A percentile compares a stretch with the other conserved stretches of the same genome.
phyloP scores from a whole-genome alignment of 306 rosid species.

The Purshia tridentata region DNA sequence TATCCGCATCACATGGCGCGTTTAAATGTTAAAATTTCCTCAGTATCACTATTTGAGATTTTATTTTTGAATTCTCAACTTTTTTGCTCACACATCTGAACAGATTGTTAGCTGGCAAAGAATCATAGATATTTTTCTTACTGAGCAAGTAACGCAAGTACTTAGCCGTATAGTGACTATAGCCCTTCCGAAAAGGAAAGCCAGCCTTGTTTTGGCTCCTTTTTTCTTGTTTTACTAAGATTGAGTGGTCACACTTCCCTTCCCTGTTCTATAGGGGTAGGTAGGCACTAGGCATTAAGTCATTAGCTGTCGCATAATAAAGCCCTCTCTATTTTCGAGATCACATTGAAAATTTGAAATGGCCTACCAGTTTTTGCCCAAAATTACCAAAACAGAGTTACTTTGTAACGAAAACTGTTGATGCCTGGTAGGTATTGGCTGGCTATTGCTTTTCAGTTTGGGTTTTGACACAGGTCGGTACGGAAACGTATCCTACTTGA shows the following conservation, averaged over 20 bases:
- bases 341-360: not conserved
- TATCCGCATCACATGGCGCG: too few species aligned
- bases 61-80: too few species aligned
- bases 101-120: not conserved
- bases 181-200: not conserved
- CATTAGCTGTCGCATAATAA: not conserved
- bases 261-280: not conserved
- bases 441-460: too few species aligned
- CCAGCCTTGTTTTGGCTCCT: too few species aligned
- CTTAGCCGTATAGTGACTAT: not conserved
- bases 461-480: not conserved
- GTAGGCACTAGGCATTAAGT: not conserved
- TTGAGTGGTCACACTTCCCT: not conserved
- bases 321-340: not conserved
- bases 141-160: not conserved
- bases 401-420: not conserved
- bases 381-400: not conserved
- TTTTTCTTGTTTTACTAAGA: not conserved
- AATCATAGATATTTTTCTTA: conserved; percentile 11
- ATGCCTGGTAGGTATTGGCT: not conserved
- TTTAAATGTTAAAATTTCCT: too few species aligned
- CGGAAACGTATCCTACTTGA: not conserved
- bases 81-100: too few species aligned
- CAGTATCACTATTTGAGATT: too few species aligned
- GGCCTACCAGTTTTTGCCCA: not conserved